These are phyloP conservation scores for Verticillium dahliae DNA, from an alignment of 2,329 filamentous ascomycete genomes.

Conservation along the genomic window DNA sequence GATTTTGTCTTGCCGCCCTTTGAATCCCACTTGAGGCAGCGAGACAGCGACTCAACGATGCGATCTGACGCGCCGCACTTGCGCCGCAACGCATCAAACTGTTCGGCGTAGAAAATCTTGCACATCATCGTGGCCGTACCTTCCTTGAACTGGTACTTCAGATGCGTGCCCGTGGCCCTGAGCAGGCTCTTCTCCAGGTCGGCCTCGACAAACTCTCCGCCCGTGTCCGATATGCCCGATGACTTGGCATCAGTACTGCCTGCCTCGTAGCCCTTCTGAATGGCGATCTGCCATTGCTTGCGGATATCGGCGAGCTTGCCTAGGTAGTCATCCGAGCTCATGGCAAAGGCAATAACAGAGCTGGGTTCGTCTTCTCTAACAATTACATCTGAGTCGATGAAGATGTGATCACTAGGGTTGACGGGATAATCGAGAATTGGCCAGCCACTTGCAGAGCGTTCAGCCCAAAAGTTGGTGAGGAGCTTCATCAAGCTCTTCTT, in stretches of 20 bases:
- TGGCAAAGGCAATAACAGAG: conserved; percentile 87
- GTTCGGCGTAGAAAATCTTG: conserved; percentile 98
- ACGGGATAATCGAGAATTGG: conserved; percentile 87
- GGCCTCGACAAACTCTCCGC: conserved; percentile 43
- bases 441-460: conserved; percentile 94
- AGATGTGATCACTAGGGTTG: conserved; percentile 83
- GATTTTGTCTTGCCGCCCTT: conserved; percentile 98
- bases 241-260: conserved; percentile 18
- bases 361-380: conserved; percentile 96
- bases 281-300: conserved; percentile 14
- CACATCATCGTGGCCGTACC: conserved; percentile 93
- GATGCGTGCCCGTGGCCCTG: conserved; percentile 79
- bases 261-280: conserved; percentile 11
- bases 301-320: conserved; percentile 65
- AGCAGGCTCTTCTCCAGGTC: conserved; percentile 82
- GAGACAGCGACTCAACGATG: conserved; percentile 89
- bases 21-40: conserved; percentile 96
- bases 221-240: conserved; percentile 25
- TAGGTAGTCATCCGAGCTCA: conserved; percentile 83
- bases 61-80: conserved; percentile 92
- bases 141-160: conserved; percentile 93
- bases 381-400: conserved; percentile 94
- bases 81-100: conserved; percentile 87
- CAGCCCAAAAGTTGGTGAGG: conserved; percentile 96
- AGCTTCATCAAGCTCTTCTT: conserved; percentile 92